Evolutionary conservation across 257 asterid species (phyloP).

Genomic region (Capsicum pubescens): DNA sequence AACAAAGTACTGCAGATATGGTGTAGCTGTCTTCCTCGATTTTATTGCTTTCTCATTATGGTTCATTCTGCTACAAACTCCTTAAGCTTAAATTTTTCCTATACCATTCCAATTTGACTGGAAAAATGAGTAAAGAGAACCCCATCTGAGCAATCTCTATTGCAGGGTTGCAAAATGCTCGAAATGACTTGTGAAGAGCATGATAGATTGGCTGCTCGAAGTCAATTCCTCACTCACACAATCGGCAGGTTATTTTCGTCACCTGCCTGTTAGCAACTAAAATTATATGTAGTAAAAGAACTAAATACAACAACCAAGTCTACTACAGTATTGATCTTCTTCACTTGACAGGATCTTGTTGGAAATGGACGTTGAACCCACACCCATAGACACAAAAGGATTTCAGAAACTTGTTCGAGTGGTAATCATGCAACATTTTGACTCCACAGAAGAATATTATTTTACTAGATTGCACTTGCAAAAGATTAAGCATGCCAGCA

Average conservation of each 20-base stretch:
- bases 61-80: no score
- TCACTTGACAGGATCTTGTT: conserved; percentile 61
- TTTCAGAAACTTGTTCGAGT: conserved; percentile 90
- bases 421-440: conserved; percentile 47
- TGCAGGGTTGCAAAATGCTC: conserved; percentile 86
- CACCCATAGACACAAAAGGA: conserved; percentile 82
- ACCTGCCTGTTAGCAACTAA: neutral
- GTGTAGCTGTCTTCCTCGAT: neutral
- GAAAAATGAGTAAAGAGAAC: neutral
- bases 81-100: neutral
- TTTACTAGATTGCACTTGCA: neutral
- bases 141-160: neutral
- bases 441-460: neutral
- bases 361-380: conserved; percentile 73
- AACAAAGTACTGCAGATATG: neutral
- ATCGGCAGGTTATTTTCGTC: conserved; percentile 64
- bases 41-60: neutral
- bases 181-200: conserved; percentile 94
- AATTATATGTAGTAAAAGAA: neutral
- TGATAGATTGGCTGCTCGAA: conserved; percentile 71
- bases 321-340: neutral
- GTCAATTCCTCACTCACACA: conserved; percentile 86
- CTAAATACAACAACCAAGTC: neutral
- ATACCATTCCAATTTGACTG: neutral
- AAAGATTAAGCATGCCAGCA: neutral